phyloP scores from a whole-genome alignment of 1,284 basidiomycete species.

The Ceratobasidium sp. region DNA sequence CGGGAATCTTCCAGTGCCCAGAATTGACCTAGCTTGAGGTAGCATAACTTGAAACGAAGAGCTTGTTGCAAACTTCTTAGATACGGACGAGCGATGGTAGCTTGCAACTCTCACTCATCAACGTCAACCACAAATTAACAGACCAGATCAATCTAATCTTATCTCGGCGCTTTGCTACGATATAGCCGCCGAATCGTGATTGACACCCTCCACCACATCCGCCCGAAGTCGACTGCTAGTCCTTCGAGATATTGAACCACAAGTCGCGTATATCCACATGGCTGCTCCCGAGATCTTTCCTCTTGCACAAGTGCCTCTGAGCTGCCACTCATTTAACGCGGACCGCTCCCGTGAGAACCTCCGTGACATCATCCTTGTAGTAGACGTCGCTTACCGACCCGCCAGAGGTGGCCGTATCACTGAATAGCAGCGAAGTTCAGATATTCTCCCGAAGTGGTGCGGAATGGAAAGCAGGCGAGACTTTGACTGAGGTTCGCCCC shows the following conservation, averaged over 20 bases:
- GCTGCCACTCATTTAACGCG: conserved; percentile 90
- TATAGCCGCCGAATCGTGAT: not conserved
- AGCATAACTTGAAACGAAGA: not conserved
- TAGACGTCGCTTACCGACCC: conserved; percentile 32
- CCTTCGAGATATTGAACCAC: conserved; percentile 59
- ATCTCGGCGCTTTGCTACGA: not conserved
- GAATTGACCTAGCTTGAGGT: not conserved
- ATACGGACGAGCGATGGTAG: no score
- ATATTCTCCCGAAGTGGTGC: conserved; percentile 74
- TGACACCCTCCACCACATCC: conserved; percentile 3
- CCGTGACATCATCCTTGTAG: conserved; percentile 22
- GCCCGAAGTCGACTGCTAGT: conserved; percentile 74
- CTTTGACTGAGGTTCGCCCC: conserved; percentile 78
- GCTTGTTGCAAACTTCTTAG: no score
- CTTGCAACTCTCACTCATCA: no score
- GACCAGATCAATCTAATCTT: conserved; percentile 9
- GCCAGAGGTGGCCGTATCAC: conserved; percentile 88
- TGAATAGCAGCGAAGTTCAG: conserved; percentile 89
- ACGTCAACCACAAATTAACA: not conserved
- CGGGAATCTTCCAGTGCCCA: not conserved
- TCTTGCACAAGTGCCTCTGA: conserved; percentile 83
- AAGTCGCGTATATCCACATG: conserved; percentile 56
- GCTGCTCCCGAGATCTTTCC: conserved; percentile 76
- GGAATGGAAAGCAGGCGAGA: conserved; percentile 81
- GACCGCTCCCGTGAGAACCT: conserved; percentile 78